Evolutionary conservation across 805 yeast genomes (phyloP).

Genomic region (Wickerhamiella brachini): DNA sequence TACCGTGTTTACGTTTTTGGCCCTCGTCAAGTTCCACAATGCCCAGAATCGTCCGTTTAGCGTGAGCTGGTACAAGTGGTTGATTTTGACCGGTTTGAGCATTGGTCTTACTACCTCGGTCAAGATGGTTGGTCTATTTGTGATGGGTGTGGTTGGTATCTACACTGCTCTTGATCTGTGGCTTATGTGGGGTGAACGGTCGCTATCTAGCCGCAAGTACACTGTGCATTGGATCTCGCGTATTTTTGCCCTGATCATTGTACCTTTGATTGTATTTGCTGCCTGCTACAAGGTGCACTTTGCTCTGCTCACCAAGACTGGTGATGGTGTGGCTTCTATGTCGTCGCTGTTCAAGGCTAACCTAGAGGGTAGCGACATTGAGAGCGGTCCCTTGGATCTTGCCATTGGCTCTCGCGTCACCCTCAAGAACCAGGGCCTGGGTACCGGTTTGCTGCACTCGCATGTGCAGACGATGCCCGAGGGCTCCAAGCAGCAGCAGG

Average conservation of each 20-base stretch:
- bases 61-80: slow-evolving; percentile 76
- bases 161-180: slow-evolving; percentile 82
- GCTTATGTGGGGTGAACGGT: slow-evolving; percentile 57
- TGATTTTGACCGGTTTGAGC: slow-evolving; percentile 66
- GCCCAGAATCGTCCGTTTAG: slow-evolving; percentile 57
- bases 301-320: slow-evolving; percentile 65
- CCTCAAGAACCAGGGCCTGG: slow-evolving; percentile 67
- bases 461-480: slow-evolving; percentile 48
- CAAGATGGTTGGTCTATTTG: slow-evolving; percentile 90
- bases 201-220: slow-evolving; percentile 49
- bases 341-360: slow-evolving; percentile 91
- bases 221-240: slow-evolving; percentile 64
- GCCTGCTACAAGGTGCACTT: slow-evolving; percentile 91
- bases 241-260: slow-evolving; percentile 49
- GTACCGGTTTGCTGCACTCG: slow-evolving; percentile 65
- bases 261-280: slow-evolving; percentile 72
- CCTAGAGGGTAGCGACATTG: slow-evolving; percentile 66
- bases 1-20: slow-evolving; percentile 66
- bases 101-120: slow-evolving; percentile 89
- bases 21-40: slow-evolving; percentile 66
- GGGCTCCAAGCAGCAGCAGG: slow-evolving; percentile 67
- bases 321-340: slow-evolving; percentile 95
- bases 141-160: slow-evolving; percentile 73
- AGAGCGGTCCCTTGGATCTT: slow-evolving; percentile 54
- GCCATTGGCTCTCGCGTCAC: slow-evolving; percentile 68